Evolutionary conservation across 2,329 filamentous ascomycete species (phyloP).

Genomic region (Ascochyta fabae): DNA sequence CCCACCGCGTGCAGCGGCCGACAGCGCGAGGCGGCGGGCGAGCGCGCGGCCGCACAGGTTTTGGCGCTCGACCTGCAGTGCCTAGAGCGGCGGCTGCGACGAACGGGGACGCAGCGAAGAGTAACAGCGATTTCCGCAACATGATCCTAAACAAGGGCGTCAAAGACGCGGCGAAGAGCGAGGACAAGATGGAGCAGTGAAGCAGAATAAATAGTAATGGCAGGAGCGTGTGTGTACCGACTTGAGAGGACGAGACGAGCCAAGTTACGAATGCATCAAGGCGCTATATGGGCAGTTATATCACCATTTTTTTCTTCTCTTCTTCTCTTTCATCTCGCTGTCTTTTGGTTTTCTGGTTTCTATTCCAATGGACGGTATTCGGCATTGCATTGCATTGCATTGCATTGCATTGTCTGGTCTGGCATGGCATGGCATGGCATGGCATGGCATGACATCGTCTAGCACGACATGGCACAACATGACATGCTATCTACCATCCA

Average conservation of each 20-base stretch:
- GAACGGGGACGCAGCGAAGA: slow-evolving; percentile 52
- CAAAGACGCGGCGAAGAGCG: slow-evolving; percentile 23
- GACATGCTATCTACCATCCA: too few species aligned
- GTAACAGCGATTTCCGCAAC: slow-evolving; percentile 64
- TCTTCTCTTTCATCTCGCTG: neutral
- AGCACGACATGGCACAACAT: too few species aligned
- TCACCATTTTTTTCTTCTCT: too few species aligned
- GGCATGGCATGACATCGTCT: too few species aligned
- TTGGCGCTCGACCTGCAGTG: slow-evolving; percentile 38
- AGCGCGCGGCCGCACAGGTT: slow-evolving; percentile 36
- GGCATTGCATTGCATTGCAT: slow-evolving; percentile 13
- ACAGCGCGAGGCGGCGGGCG: slow-evolving; percentile 36
- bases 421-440: neutral
- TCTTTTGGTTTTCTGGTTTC: too few species aligned
- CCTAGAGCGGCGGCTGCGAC: slow-evolving; percentile 22
- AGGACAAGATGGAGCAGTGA: slow-evolving; percentile 31
- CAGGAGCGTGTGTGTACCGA: neutral
- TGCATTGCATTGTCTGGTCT: slow-evolving; percentile 11
- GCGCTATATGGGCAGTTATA: neutral
- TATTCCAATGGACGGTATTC: slow-evolving; percentile 10
- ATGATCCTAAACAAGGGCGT: slow-evolving; percentile 56
- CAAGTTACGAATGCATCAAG: slow-evolving; percentile 15
- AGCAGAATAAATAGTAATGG: slow-evolving; percentile 20
- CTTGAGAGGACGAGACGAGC: too few species aligned
- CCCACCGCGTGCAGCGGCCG: slow-evolving; percentile 37